Evolutionary conservation across 768 basidiomycete species (phyloP), one percentile per base, ranked within the genome.

Genomic region (Obba rivulosa): DNA sequence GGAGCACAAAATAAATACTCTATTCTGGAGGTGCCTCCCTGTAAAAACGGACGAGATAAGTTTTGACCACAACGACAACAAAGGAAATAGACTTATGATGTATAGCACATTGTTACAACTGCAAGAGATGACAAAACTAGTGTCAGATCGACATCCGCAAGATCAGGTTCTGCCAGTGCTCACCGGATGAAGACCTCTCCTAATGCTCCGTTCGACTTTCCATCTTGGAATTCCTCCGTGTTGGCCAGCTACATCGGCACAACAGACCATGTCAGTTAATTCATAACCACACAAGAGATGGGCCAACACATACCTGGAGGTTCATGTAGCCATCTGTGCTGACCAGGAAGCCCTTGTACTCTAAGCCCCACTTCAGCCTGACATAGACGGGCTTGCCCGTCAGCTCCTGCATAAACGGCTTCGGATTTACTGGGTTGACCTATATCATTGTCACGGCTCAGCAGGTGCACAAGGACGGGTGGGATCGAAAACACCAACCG

Each of bases 271-370:
- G 43, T 34, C 3, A 34, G 44, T 5, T 2, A 25, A 42, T 8
- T 17, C 10, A 43, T 28, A 43, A n/a, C 24, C 34, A 23, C 17
- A 41, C 11, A 20, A 31, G 17, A 28, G 16, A 21, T 23, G 5
- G 35, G 41, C 13, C 9, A 50, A 31, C 31, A 65, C 73, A 51
- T 59, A 91, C 95, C 77, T 99, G 96, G 41, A 99, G 80, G 67
- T 99, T 99, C 96, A 98, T 98, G 73, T 96, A 99, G 11, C 92
- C 92, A 69, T 99, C 96, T 7, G 96, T 97, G 62, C 91, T 94
- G 57, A 99, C 96, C 54, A 99, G 79, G 73, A 96, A 99, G 37
- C 96, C 96, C 74, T 93, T 96, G 78, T 98, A 98, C 64, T 98
- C 93, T 43, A 97, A 77, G 53, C 96, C 96, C 96, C 96, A 99